Conservation (phyloP, 2,329 filamentous ascomycete genomes). For the Arthrobotrys megalospora region DNA sequence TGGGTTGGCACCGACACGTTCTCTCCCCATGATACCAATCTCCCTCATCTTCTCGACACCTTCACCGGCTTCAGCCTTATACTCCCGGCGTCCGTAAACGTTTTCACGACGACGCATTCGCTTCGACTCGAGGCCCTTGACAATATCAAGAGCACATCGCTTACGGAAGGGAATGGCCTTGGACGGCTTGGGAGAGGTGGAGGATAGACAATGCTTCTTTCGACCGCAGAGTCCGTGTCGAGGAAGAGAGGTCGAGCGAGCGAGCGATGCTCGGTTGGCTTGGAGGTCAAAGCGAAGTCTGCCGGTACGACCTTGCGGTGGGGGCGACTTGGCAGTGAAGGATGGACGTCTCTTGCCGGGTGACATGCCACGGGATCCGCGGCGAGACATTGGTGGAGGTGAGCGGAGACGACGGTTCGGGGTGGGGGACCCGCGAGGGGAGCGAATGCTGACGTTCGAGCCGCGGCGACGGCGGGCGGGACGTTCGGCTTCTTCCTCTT, state of each 20-base stretch:
- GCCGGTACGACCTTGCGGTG: conserved; percentile 72
- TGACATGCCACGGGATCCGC: conserved; percentile 65
- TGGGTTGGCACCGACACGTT: conserved; percentile 61
- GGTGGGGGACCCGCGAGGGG: conserved; percentile 66
- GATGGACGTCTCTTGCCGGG: conserved; percentile 73
- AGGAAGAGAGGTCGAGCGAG: conserved; percentile 88
- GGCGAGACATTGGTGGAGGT: conserved; percentile 65
- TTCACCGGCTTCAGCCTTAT: conserved; percentile 82
- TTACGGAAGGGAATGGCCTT: conserved; percentile 73
- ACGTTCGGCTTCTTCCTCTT: conserved; percentile 71
- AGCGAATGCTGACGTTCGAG: conserved; percentile 73
- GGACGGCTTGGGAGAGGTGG: conserved; percentile 63
- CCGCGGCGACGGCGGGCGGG: conserved; percentile 70
- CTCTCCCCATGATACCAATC: conserved; percentile 85
- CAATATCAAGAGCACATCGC: conserved; percentile 95
- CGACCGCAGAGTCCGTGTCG: conserved; percentile 70
- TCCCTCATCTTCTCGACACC: conserved; percentile 95
- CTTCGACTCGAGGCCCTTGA: conserved; percentile 95
- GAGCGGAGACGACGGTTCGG: conserved; percentile 66
- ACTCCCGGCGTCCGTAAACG: conserved; percentile 84
- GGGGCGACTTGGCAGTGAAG: conserved; percentile 76
- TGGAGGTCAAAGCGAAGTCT: conserved; percentile 69
- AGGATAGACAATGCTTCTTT: conserved; percentile 64
- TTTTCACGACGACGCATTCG: conserved; percentile 93
- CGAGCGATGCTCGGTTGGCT: conserved; percentile 78